Evolutionary conservation across 2,329 filamentous ascomycete species (phyloP).

Genomic region (Aureobasidium lini): DNA sequence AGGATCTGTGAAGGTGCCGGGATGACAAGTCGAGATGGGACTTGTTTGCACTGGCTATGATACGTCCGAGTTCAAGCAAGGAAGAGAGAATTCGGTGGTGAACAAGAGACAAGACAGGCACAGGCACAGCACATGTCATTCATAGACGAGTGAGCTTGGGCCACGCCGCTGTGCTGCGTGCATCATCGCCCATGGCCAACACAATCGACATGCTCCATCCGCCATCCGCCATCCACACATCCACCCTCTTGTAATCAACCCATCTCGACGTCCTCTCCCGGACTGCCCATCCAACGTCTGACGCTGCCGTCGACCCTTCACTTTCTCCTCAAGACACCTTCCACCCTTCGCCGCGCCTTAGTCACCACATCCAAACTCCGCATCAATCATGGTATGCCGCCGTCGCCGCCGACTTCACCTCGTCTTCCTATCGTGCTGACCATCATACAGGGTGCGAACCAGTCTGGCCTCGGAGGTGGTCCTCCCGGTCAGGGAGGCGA

Average conservation of each 20-base stretch:
- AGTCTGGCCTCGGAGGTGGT: constrained; percentile 76
- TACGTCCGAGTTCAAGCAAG: too few species aligned
- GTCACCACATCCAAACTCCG: neutral
- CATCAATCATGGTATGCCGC: constrained; percentile 13
- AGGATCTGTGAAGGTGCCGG: neutral
- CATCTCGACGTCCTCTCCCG: neutral
- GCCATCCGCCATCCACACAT: neutral
- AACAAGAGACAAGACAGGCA: neutral
- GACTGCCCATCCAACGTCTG: neutral
- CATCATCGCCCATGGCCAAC: constrained; percentile 4
- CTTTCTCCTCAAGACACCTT: neutral
- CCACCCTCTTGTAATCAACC: neutral
- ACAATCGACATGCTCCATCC: neutral
- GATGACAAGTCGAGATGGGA: neutral
- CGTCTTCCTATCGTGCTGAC: neutral
- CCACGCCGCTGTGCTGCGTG: neutral
- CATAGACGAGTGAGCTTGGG: neutral
- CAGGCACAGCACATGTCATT: neutral
- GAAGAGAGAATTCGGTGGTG: neutral
- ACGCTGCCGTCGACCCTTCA: neutral
- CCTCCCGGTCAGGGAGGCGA: constrained; percentile 55
- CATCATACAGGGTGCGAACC: constrained; percentile 61
- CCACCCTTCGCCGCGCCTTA: neutral
- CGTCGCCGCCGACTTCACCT: neutral
- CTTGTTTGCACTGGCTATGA: neutral